Evolutionary conservation across 2,329 filamentous ascomycete genomes (phyloP).

Genomic region (Teratosphaeria epicoccoides): DNA sequence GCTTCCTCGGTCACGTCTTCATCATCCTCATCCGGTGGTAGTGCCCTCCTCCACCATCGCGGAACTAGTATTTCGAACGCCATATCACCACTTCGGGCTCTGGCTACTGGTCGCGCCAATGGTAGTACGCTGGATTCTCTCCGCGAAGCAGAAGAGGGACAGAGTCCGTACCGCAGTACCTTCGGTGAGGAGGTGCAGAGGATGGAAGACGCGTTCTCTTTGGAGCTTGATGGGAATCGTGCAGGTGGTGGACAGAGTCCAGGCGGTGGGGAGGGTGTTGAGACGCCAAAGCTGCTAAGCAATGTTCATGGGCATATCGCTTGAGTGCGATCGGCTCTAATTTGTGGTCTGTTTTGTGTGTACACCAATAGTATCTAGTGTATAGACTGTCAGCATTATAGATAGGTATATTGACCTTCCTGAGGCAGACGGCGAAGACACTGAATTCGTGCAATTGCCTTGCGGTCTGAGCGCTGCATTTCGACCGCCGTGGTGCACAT

Average conservation of each 20-base stretch:
- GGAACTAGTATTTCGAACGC: background rate
- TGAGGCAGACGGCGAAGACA: too few relatives aligned
- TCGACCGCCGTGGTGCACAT: too few relatives aligned
- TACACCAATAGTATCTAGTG: too few relatives aligned
- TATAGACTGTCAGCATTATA: too few relatives aligned
- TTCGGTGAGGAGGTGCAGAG: background rate
- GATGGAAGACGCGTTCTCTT: background rate
- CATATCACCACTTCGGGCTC: background rate
- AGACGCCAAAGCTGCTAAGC: background rate
- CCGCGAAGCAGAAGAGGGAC: slow-evolving; percentile 1
- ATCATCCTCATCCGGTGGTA: background rate
- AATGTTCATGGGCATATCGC: background rate
- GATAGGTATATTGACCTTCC: too few relatives aligned
- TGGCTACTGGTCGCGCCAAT: background rate
- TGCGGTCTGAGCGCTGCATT: too few relatives aligned
- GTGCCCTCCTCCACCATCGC: background rate
- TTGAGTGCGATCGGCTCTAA: too few relatives aligned
- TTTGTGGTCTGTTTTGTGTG: background rate
- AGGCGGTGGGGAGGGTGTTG: background rate
- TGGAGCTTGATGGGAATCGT: background rate
- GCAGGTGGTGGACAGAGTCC: background rate
- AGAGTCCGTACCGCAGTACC: slow-evolving; percentile 1
- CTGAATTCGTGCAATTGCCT: too few relatives aligned
- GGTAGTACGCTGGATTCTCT: background rate
- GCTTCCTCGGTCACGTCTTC: background rate